These are phyloP conservation scores for Phytophthora sp. DNA, from an alignment of 352 stramenopile species.

Conservation along the genomic window DNA sequence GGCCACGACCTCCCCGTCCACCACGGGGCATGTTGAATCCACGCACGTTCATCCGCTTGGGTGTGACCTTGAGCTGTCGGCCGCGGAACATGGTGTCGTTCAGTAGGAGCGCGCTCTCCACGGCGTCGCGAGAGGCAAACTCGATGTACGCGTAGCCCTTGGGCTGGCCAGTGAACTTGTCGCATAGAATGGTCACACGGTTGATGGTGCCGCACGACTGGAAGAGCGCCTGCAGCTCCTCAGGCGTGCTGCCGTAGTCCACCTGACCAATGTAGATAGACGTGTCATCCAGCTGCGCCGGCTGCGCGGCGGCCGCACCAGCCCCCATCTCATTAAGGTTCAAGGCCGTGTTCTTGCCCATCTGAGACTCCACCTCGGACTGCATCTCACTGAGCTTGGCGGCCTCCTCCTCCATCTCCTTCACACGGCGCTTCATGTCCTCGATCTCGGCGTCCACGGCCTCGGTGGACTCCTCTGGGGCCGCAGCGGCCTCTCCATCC, in stretches of 20 bases:
- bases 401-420: constrained; percentile 86
- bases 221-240: constrained; percentile 97
- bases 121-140: constrained; percentile 87
- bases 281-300: constrained; percentile 67
- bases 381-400: constrained; percentile 86
- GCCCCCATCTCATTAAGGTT: constrained; percentile 51
- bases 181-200: constrained; percentile 97
- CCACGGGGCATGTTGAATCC: constrained; percentile 73
- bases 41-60: constrained; percentile 88
- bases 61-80: constrained; percentile 90
- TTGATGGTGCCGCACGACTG: constrained; percentile 97
- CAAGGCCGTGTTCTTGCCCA: constrained; percentile 66
- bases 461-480: constrained; percentile 38
- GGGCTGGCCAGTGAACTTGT: constrained; percentile 96
- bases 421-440: constrained; percentile 84
- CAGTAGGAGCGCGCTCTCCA: constrained; percentile 90
- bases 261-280: constrained; percentile 97
- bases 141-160: constrained; percentile 97
- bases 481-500: constrained; percentile 1
- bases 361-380: constrained; percentile 81
- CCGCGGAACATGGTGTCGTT: constrained; percentile 94
- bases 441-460: constrained; percentile 77
- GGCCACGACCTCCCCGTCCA: constrained; percentile 53
- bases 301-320: constrained; percentile 28
- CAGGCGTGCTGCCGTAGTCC: constrained; percentile 95